A percentile compares a stretch with the other conserved stretches of the same genome.
phyloP scores from a whole-genome alignment of 129 eudicot species.

The Escallonia rubra region DNA sequence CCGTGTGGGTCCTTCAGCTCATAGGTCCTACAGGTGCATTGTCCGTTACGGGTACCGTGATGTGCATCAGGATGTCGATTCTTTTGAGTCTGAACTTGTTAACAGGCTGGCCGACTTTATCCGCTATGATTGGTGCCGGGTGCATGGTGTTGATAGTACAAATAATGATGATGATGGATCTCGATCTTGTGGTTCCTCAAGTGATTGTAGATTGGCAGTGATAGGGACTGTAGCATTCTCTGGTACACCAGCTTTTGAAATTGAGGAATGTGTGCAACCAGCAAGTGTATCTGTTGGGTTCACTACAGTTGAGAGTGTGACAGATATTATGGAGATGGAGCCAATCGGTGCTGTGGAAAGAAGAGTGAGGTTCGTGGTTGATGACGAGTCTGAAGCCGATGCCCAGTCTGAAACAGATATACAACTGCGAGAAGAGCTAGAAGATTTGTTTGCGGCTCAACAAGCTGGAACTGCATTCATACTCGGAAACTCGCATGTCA shows the following conservation, averaged over 20 bases:
- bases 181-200: constrained; percentile 36
- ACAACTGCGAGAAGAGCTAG: constrained; percentile 50
- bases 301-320: constrained; percentile 52
- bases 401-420: constrained; percentile 15
- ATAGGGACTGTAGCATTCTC: constrained; percentile 37
- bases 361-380: constrained; percentile 50
- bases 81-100: constrained; percentile 77
- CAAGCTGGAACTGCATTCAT: constrained; percentile 82
- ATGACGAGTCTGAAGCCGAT: constrained; percentile 27
- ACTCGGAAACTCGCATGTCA: constrained; percentile 75
- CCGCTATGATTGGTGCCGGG: constrained; percentile 47
- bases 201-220: constrained; percentile 50
- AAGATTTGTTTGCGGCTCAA: constrained; percentile 60
- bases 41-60: constrained; percentile 91
- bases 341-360: constrained; percentile 25
- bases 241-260: constrained; percentile 33
- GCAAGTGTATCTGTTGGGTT: constrained; percentile 61
- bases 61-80: constrained; percentile 81
- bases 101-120: constrained; percentile 57
- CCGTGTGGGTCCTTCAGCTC: constrained; percentile 74
- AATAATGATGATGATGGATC: constrained; percentile 25
- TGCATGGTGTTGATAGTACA: constrained; percentile 14
- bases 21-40: constrained; percentile 82
- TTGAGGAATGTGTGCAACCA: constrained; percentile 48
- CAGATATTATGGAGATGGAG: constrained; percentile 51